Base-by-base conservation (phyloP, 2,329 filamentous ascomycete species). In the Ceratocystis ficicola region DNA sequence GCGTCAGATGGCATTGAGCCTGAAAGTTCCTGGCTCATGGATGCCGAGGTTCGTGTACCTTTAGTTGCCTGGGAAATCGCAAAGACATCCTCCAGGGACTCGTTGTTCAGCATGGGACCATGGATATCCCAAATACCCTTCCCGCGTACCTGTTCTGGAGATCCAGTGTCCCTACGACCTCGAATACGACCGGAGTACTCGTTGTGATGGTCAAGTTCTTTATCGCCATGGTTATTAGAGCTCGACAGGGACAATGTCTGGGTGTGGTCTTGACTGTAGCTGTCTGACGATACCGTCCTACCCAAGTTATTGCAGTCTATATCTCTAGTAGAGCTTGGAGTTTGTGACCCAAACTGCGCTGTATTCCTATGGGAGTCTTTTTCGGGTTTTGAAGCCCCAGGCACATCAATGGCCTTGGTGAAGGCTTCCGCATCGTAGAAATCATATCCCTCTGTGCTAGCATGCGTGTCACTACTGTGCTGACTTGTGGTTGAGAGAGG, bases 381-480 rank as follows among this genome's bases (percentile, higher is more conserved):
- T 36, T 65, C 52, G 55, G n/a, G 7, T 25, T 48, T 48, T 8
- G 50, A 32, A 10, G 65, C 50, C 7, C 61, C 65, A 4, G 79
- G 81, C 62, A 84, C 79, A 68, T 85, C 81, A 60, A 84, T 80
- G 5, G 80, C 81, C 57, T 76, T 76, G 62, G 75, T 74, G 65
- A 81, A 73, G 32, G 77, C 79, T n/a, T 83, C 83, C 32, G 83
- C 75, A 70, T 83, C 84, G 71, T 86, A 86, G 70, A 86, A 86
- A 72, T 86, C 84, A 70, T 86, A 86, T 0, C 84, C 84, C 69
- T 86, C 83, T 1, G 80, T 82, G 70, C 76, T 80, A 12, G 80
- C 69, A 25, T 80, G 77, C 5, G 78, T 77, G 48, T 70, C 69
- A 55, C 76, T 77, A 70, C 79, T 83, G 50, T 78, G 77, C 41